phyloP scores from a whole-genome alignment of 2,329 filamentous ascomycete genomes.

The Hirsutella minnesotensis region DNA sequence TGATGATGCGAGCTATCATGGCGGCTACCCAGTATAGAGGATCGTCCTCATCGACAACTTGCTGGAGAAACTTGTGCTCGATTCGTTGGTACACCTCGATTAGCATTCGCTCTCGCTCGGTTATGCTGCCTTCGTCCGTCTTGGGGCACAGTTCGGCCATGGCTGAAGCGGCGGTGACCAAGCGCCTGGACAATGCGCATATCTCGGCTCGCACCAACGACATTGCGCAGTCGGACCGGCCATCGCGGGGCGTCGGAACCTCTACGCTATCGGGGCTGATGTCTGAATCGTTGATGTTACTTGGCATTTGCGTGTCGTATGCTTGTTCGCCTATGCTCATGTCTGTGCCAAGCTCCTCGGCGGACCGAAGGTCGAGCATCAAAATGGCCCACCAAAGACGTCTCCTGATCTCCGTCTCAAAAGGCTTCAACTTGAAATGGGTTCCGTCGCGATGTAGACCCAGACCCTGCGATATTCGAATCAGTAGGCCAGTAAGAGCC shows the following conservation, averaged over 20 bases:
- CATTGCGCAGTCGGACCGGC: constrained; percentile 40
- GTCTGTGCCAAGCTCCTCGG: constrained; percentile 40
- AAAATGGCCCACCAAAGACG: constrained; percentile 51
- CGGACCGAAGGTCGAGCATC: constrained; percentile 40
- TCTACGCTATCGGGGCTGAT: constrained; percentile 34
- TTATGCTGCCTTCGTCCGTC: constrained; percentile 16
- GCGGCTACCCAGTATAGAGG: constrained; percentile 57
- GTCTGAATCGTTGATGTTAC: constrained; percentile 38
- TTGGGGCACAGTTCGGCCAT: constrained; percentile 18
- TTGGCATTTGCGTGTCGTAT: constrained; percentile 36
- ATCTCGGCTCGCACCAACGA: constrained; percentile 40
- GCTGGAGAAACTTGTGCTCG: constrained; percentile 40
- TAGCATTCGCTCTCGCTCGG: constrained; percentile 31
- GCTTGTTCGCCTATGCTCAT: constrained; percentile 26
- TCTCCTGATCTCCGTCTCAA: constrained; percentile 48
- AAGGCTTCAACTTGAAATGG: constrained; percentile 38
- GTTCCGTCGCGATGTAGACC: constrained; percentile 47
- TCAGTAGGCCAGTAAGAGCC: constrained; percentile 44
- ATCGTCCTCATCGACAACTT: constrained; percentile 35
- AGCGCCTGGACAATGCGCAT: constrained; percentile 23
- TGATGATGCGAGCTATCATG: constrained; percentile 57
- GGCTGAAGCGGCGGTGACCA: constrained; percentile 21
- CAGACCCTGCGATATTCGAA: constrained; percentile 48
- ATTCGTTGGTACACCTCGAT: constrained; percentile 40
- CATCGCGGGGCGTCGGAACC: constrained; percentile 32